Conservation (phyloP, 805 yeast species). For the Yamadazyma scolyti region DNA sequence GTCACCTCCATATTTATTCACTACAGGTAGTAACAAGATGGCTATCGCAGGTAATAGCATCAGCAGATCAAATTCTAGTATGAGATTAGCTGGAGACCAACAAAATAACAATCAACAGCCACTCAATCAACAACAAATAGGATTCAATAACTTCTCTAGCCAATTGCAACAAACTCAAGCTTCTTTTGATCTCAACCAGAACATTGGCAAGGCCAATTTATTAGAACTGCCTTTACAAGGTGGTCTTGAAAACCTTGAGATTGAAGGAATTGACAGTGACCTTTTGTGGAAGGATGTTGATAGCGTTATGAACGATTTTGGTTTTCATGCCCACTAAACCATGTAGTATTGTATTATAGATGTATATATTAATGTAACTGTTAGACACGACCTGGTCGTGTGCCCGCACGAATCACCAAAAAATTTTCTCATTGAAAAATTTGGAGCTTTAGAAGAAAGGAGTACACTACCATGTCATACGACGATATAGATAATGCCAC, state of each 20-base stretch:
- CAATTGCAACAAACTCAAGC: slow-evolving; percentile 2
- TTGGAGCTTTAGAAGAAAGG: neutral
- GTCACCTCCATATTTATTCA: slow-evolving; percentile 10
- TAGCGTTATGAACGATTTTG: slow-evolving; percentile 87
- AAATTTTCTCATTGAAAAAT: slow-evolving; percentile 8
- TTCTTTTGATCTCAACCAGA: no score
- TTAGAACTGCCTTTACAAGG: slow-evolving; percentile 27
- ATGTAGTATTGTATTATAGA: no score
- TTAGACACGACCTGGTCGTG: neutral
- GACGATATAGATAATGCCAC: slow-evolving; percentile 80
- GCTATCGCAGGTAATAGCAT: slow-evolving; percentile 15
- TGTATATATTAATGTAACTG: no score
- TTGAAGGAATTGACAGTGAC: slow-evolving; percentile 48
- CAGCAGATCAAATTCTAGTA: slow-evolving; percentile 6
- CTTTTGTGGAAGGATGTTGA: slow-evolving; percentile 79
- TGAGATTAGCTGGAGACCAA: no score
- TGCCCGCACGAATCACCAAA: slow-evolving; percentile 1
- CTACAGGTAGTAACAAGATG: slow-evolving; percentile 10
- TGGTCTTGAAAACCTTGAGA: slow-evolving; percentile 29
- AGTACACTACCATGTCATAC: slow-evolving; percentile 52
- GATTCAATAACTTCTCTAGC: neutral
- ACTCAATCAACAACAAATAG: neutral
- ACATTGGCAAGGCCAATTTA: no score
- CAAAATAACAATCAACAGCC: no score
- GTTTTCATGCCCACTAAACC: slow-evolving; percentile 67